Conservation (phyloP, 495 filamentous ascomycete genomes). For the Hypoxylon subgilvum region DNA sequence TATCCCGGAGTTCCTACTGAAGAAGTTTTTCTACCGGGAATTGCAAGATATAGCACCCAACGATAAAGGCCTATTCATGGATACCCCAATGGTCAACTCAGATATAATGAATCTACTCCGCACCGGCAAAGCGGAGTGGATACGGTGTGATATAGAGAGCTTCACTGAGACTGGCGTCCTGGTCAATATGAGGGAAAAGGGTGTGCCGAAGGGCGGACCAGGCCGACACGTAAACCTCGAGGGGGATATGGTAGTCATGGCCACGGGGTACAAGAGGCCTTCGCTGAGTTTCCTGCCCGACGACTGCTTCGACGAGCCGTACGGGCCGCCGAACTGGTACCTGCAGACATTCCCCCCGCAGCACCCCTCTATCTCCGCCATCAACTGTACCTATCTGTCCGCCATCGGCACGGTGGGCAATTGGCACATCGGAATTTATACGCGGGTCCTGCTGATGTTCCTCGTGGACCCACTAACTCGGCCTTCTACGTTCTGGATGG, state of each 20-base stretch:
- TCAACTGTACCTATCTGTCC: conserved; percentile 83
- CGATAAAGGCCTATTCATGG: conserved; percentile 74
- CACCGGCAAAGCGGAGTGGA: conserved; percentile 75
- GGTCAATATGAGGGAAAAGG: conserved; percentile 73
- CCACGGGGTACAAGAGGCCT: conserved; percentile 80
- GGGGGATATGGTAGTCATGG: conserved; percentile 81
- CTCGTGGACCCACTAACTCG: conserved; percentile 76
- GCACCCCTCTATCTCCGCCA: conserved; percentile 70
- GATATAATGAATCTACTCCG: conserved; percentile 80
- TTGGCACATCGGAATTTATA: conserved; percentile 90
- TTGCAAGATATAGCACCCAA: conserved; percentile 76
- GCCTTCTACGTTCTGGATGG: conserved; percentile 76
- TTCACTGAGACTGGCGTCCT: conserved; percentile 68
- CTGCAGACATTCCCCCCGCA: conserved; percentile 77
- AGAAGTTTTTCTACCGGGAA: conserved; percentile 84
- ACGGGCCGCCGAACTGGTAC: conserved; percentile 85
- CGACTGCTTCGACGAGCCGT: conserved; percentile 71
- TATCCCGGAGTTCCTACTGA: conserved; percentile 77
- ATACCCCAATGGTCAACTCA: conserved; percentile 85
- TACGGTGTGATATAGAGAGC: conserved; percentile 76
- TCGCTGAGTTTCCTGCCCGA: conserved; percentile 74
- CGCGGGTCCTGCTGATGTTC: conserved; percentile 83
- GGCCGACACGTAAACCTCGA: conserved; percentile 66
- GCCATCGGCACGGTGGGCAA: conserved; percentile 83
- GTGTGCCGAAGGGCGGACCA: conserved; percentile 74